These are phyloP conservation scores for Pichia sp. DNA, from an alignment of 1,139 yeast genomes.

Conservation along the genomic window DNA sequence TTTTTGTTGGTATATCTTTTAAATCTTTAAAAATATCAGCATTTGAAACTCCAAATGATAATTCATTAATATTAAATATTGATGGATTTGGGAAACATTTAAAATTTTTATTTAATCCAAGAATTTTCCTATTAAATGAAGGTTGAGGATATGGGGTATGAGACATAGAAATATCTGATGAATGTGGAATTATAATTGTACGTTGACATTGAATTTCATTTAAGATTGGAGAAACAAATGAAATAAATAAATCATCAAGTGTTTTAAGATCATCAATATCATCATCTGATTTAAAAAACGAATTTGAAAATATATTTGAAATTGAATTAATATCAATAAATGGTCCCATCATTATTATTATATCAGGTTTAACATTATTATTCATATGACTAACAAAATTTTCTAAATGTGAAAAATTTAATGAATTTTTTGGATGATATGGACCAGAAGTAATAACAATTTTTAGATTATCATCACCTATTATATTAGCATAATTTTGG, in stretches of 20 bases:
- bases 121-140: slow-evolving; percentile 55
- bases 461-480: slow-evolving; percentile 32
- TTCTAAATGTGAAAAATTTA: slow-evolving; percentile 43
- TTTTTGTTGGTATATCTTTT: slow-evolving; percentile 43
- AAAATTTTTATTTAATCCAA: slow-evolving; percentile 67
- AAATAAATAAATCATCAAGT: slow-evolving; percentile 66
- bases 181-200: slow-evolving; percentile 68
- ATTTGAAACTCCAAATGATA: slow-evolving; percentile 68
- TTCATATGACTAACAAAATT: slow-evolving; percentile 56
- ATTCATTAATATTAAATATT: slow-evolving; percentile 72
- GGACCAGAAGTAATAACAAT: slow-evolving; percentile 55
- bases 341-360: slow-evolving; percentile 74
- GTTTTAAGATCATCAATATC: slow-evolving; percentile 36
- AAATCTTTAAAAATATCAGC: slow-evolving; percentile 70
- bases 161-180: slow-evolving; percentile 57
- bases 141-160: slow-evolving; percentile 92
- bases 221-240: slow-evolving; percentile 56
- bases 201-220: slow-evolving; percentile 47
- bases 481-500: slow-evolving; percentile 31
- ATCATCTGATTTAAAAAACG: slow-evolving; percentile 6
- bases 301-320: slow-evolving; percentile 2
- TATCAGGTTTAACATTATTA: slow-evolving; percentile 58
- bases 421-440: slow-evolving; percentile 42
- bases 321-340: slow-evolving; percentile 57
- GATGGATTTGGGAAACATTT: slow-evolving; percentile 82